phyloP scores from a whole-genome alignment of 495 filamentous ascomycete genomes.

The Xylaria acuta region DNA sequence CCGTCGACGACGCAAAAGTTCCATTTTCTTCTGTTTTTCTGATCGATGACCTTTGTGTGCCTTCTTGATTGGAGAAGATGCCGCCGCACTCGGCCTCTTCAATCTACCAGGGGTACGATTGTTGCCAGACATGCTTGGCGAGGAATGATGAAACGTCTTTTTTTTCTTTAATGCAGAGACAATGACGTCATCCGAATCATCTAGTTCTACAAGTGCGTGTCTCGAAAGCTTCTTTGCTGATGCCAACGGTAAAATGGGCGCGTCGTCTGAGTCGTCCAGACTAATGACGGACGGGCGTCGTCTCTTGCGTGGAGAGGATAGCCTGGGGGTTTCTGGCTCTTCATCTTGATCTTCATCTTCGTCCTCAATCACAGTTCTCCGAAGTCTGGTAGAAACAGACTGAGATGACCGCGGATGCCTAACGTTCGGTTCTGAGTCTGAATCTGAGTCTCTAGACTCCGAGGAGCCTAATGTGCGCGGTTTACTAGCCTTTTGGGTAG shows the following conservation, averaged over 20 bases:
- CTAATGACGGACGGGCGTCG: slow-evolving; percentile 20
- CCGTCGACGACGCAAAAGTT: slow-evolving; percentile 62
- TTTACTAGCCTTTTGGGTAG: slow-evolving; percentile 10
- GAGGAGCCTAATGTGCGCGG: neutral
- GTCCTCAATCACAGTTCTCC: slow-evolving; percentile 24
- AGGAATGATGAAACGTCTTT: slow-evolving; percentile 25
- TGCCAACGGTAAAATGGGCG: slow-evolving; percentile 30
- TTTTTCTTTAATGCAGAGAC: slow-evolving; percentile 33
- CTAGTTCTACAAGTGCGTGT: slow-evolving; percentile 21
- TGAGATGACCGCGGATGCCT: slow-evolving; percentile 32
- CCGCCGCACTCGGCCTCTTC: slow-evolving; percentile 25
- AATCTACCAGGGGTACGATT: slow-evolving; percentile 31
- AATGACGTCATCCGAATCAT: slow-evolving; percentile 34
- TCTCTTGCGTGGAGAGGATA: slow-evolving; percentile 29
- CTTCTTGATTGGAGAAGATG: slow-evolving; percentile 32
- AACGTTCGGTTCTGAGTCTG: slow-evolving; percentile 8
- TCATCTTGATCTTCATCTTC: slow-evolving; percentile 26
- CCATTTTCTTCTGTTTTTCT: slow-evolving; percentile 49
- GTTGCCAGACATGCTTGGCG: neutral
- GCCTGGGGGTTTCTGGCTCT: slow-evolving; percentile 14
- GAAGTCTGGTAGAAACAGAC: slow-evolving; percentile 35
- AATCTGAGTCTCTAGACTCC: neutral
- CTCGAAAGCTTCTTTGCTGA: slow-evolving; percentile 20
- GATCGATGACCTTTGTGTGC: slow-evolving; percentile 33
- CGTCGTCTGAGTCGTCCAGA: slow-evolving; percentile 32